Evolutionary conservation across 1,139 yeast species (phyloP).

Genomic region (Yamadazyma atmosphaerica): DNA sequence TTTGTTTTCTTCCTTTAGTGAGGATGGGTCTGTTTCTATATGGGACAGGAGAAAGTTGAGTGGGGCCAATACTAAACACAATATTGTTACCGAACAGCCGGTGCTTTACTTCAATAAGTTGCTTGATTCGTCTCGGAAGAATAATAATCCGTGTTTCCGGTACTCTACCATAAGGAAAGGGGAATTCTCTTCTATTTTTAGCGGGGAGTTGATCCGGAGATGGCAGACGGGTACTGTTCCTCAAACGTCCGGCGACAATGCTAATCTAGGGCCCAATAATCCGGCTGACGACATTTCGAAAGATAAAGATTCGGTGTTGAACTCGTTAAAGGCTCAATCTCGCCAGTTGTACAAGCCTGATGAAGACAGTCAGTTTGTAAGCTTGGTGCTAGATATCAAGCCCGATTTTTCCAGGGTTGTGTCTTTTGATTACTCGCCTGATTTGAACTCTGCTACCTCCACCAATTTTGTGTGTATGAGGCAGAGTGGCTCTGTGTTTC

Average conservation of each 20-base stretch:
- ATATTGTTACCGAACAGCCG: slow-evolving; percentile 50
- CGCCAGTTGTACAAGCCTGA: slow-evolving; percentile 35
- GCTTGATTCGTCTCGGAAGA: slow-evolving; percentile 63
- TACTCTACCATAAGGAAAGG: slow-evolving; percentile 68
- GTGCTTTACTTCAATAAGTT: slow-evolving; percentile 65
- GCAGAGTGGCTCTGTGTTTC: slow-evolving; percentile 82
- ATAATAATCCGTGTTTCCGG: slow-evolving; percentile 65
- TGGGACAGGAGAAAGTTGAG: slow-evolving; percentile 81
- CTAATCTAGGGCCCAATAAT: slow-evolving; percentile 5
- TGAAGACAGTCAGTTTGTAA: slow-evolving; percentile 66
- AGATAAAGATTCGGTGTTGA: slow-evolving; percentile 14
- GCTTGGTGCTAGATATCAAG: slow-evolving; percentile 71
- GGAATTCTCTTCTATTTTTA: slow-evolving; percentile 79
- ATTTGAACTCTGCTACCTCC: slow-evolving; percentile 43
- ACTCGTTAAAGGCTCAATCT: slow-evolving; percentile 36
- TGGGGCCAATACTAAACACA: slow-evolving; percentile 17
- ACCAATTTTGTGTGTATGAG: slow-evolving; percentile 77
- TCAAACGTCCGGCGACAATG: background rate
- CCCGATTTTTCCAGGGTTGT: slow-evolving; percentile 81
- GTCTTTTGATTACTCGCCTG: slow-evolving; percentile 80
- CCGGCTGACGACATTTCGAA: background rate
- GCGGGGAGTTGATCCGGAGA: slow-evolving; percentile 74
- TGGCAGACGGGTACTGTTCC: slow-evolving; percentile 74
- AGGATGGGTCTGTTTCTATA: slow-evolving; percentile 79
- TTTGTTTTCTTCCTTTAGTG: slow-evolving; percentile 73